Evolutionary conservation across 2,329 filamentous ascomycete species (phyloP), one percentile per base, ranked within the genome.

Genomic region (Fusarium verticillioides): DNA sequence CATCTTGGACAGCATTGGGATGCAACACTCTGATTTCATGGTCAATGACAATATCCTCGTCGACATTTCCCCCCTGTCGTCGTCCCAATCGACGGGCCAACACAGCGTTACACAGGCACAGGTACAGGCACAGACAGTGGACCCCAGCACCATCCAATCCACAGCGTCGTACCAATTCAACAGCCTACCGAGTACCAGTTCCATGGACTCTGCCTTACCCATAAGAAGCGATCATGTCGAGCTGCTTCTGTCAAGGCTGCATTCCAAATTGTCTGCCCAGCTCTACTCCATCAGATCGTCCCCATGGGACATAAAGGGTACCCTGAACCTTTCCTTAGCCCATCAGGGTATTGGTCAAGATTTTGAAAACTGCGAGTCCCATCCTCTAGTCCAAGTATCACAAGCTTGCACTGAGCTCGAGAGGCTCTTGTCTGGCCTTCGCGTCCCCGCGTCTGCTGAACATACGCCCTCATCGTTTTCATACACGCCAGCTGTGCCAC

Each of bases 301-400:
- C 8, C 52, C 52, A 19, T 56, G 52, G 52, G 37, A 56, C 16
- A 37, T 62, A 2, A 62, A 88, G 75, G 83, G 86, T 57, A 89
- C 87, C 5, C 79, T 90, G 4, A 90, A 90, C 78, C 84, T 90
- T 81, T 82, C 89, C 75, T 89, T 91, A n/a, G 40, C 59, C n/a
- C 59, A 62, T 37, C 37, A 62, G 37, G 30, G 49, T 42, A 57
- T 56, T 32, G 39, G 59, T 4, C 47, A 62, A 37, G 49, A 34
- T 18, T 53, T 62, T 42, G 59, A 56, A 26, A 62, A 54, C 15
- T 34, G 26, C 21, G 47, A 62, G 37, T 56, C 36, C 15, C 59
- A 62, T 44, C 61, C 54, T 52, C 61, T 64, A n/a, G 26, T 59
- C 9, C 61, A 64, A 7, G 47, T 62, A 26, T 62, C 59, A 26